phyloP scores from a whole-genome alignment of 163 green algal genomes.

The Coccomyxa subellipsoidea region DNA sequence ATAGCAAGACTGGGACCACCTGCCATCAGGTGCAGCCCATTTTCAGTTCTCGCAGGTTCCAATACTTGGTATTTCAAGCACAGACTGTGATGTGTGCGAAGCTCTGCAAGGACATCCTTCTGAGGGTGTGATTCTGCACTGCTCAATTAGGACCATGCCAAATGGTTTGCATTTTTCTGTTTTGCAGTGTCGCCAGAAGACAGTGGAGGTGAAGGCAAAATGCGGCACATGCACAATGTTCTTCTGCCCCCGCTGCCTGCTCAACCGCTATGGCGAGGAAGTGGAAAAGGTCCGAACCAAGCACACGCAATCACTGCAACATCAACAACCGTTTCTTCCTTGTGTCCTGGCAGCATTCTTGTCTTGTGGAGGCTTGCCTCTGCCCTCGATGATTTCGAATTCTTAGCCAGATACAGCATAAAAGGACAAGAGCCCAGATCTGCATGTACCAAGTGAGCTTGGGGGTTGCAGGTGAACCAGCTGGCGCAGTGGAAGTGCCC shows the following conservation, averaged over 20 bases:
- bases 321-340: too few relatives aligned
- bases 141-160: not conserved
- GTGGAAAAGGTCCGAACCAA: slow-evolving; percentile 47
- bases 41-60: not conserved
- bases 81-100: too few relatives aligned
- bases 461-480: slow-evolving; percentile 27
- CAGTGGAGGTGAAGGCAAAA: slow-evolving; percentile 54
- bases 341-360: too few relatives aligned
- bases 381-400: too few relatives aligned
- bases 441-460: not conserved
- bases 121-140: not conserved
- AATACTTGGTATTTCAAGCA: too few relatives aligned
- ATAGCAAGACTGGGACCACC: slow-evolving; percentile 57
- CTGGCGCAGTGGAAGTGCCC: slow-evolving; percentile 45
- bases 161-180: not conserved
- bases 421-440: too few relatives aligned
- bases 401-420: too few relatives aligned
- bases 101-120: not conserved
- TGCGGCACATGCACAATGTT: slow-evolving; percentile 53
- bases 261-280: slow-evolving; percentile 52
- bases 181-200: slow-evolving; percentile 63
- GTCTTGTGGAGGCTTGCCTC: too few relatives aligned
- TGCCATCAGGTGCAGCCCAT: slow-evolving; percentile 46
- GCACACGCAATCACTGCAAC: too few relatives aligned
- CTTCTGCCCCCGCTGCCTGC: slow-evolving; percentile 58